These are phyloP conservation scores for Nicotiana paniculata DNA, from an alignment of 257 asterid species.

Conservation along the genomic window DNA sequence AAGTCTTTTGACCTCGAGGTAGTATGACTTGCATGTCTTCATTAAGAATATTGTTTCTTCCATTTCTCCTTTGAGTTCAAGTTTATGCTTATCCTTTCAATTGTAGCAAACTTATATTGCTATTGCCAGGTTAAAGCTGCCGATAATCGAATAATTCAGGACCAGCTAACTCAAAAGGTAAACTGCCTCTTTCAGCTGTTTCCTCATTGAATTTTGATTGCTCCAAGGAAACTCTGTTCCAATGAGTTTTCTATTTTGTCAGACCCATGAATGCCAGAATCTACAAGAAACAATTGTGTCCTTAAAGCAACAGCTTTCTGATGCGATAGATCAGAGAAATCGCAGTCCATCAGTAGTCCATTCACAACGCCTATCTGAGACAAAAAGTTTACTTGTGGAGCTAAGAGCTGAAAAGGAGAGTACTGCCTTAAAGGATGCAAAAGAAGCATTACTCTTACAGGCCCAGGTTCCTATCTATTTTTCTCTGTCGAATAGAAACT, in stretches of 20 bases:
- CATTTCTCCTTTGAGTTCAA: background rate
- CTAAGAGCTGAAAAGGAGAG: constrained; percentile 34
- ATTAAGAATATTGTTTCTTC: background rate
- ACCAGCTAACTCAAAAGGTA: constrained; percentile 91
- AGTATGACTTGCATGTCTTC: constrained; percentile 20
- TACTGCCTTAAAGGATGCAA: constrained; percentile 32
- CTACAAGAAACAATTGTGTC: constrained; percentile 56
- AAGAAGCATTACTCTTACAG: constrained; percentile 45
- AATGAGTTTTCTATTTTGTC: constrained; percentile 18
- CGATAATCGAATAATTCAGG: constrained; percentile 89
- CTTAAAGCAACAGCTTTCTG: constrained; percentile 62
- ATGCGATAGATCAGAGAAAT: constrained; percentile 38
- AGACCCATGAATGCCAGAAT: constrained; percentile 73
- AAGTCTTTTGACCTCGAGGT: constrained; percentile 99
- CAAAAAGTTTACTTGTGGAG: constrained; percentile 27
- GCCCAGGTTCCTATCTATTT: constrained; percentile 47
- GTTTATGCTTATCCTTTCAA: background rate
- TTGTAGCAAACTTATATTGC: background rate
- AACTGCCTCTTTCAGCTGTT: constrained; percentile 19
- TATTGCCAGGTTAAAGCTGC: constrained; percentile 83
- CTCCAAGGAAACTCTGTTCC: background rate
- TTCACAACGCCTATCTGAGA: constrained; percentile 38
- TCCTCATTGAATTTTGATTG: constrained; percentile 7
- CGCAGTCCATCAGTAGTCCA: constrained; percentile 32
- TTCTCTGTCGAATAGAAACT: constrained; percentile 2